These are phyloP conservation scores for Cyanodermella asteris DNA, from an alignment of 2,329 filamentous ascomycete species.

Conservation along the genomic window DNA sequence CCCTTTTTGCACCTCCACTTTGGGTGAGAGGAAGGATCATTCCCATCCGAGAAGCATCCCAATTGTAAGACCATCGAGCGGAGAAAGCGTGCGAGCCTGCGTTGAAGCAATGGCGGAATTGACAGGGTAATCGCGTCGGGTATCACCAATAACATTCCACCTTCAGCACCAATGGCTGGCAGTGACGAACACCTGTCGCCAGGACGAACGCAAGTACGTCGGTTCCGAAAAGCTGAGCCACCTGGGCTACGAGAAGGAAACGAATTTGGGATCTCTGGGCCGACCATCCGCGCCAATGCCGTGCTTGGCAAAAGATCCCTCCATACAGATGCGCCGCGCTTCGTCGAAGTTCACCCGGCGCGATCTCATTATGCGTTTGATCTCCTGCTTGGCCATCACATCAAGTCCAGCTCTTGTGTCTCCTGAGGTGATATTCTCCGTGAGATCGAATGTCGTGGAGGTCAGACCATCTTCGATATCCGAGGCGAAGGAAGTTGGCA, in stretches of 20 bases:
- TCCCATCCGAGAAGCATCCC: not conserved
- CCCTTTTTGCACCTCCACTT: too few species aligned
- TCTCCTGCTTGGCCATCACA: conserved; percentile 54
- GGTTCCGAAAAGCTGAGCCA: too few species aligned
- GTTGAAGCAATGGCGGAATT: too few species aligned
- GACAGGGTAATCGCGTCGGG: too few species aligned
- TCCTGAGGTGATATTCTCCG: conserved; percentile 54
- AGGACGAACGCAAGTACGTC: too few species aligned
- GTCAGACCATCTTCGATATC: conserved; percentile 79
- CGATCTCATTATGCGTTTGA: conserved; percentile 79
- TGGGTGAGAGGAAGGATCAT: conserved; percentile 2
- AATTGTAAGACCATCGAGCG: too few species aligned
- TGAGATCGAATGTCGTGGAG: conserved; percentile 63
- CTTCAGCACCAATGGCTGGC: too few species aligned
- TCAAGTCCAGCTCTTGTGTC: conserved; percentile 68
- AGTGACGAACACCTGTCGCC: too few species aligned
- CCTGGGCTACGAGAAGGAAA: conserved; percentile 83
- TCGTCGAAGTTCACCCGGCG: conserved; percentile 71
- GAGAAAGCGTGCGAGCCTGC: too few species aligned
- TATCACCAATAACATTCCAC: too few species aligned
- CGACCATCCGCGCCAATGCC: conserved; percentile 74
- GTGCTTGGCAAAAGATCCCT: conserved; percentile 66
- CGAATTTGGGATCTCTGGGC: conserved; percentile 83
- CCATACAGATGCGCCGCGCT: conserved; percentile 65
- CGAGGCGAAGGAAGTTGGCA: conserved; percentile 55